Percentiles rank a stretch among this genome's conserved stretches.
Conservation (phyloP, 169 alveolate genomes). For the Eimeria falciformis region DNA sequence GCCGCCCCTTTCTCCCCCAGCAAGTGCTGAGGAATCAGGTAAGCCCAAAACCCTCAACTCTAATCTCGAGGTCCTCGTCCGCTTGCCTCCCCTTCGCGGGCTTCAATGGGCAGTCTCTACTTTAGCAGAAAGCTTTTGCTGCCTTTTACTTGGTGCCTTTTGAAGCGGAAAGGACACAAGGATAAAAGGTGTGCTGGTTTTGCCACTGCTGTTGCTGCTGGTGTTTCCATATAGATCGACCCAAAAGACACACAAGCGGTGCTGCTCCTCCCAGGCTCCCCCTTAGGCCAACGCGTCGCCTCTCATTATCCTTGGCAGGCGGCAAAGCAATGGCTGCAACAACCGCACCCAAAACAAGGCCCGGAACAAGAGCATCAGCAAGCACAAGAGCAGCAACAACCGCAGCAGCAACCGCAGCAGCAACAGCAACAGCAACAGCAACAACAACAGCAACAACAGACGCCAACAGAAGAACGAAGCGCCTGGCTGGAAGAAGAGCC, state of each 20-base stretch:
- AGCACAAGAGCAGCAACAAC: not conserved
- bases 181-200: not conserved
- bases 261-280: slow-evolving; percentile 35
- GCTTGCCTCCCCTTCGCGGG: not conserved
- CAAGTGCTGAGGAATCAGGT: not conserved
- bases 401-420: slow-evolving; percentile 1
- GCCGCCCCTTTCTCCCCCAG: slow-evolving; percentile 10
- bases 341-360: not conserved
- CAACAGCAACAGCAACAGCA: slow-evolving; percentile 22
- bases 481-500: slow-evolving; percentile 2
- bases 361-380: slow-evolving; percentile 8
- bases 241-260: not conserved
- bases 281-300: slow-evolving; percentile 55
- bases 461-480: not conserved
- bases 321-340: slow-evolving; percentile 38
- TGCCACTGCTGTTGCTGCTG: slow-evolving; percentile 11
- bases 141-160: not conserved
- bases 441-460: not conserved
- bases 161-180: not conserved
- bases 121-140: not conserved
- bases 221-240: not conserved
- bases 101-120: not conserved
- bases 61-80: not conserved
- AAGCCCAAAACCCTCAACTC: not conserved
- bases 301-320: slow-evolving; percentile 8